Percentiles rank a stretch among this genome's conserved stretches.
Conservation (phyloP, 2,329 filamentous ascomycete species). For the Sphaerulina populicola region DNA sequence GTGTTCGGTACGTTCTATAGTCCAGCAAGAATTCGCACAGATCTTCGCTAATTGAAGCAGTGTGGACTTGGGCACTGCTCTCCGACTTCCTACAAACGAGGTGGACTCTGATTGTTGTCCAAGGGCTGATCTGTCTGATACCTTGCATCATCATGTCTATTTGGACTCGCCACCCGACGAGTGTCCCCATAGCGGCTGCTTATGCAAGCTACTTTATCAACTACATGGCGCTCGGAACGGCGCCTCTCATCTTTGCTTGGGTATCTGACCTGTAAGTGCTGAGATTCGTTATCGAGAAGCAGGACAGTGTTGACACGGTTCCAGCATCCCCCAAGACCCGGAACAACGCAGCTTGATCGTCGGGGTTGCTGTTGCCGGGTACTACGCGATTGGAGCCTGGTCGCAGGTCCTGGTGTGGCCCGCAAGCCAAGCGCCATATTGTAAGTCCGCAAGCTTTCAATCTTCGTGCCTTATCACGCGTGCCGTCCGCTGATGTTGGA, state of each 20-base stretch:
- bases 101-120: conserved; percentile 45
- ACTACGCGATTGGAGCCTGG: conserved; percentile 47
- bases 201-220: conserved; percentile 49
- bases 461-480: too few species aligned
- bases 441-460: conserved; percentile 5
- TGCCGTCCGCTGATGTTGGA: not conserved
- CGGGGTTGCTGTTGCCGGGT: conserved; percentile 43
- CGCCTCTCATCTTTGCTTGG: conserved; percentile 48
- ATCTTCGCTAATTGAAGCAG: conserved; percentile 17
- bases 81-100: conserved; percentile 45
- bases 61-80: conserved; percentile 48
- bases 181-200: conserved; percentile 40
- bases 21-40: not conserved
- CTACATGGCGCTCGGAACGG: conserved; percentile 43
- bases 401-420: conserved; percentile 48
- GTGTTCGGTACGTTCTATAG: conserved; percentile 29
- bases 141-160: conserved; percentile 47
- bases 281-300: not conserved
- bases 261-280: conserved; percentile 38
- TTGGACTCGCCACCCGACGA: conserved; percentile 43
- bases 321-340: conserved; percentile 41
- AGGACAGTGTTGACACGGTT: not conserved
- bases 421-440: conserved; percentile 45
- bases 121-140: conserved; percentile 41
- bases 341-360: conserved; percentile 45